Conservation (phyloP, 2,329 filamentous ascomycete genomes). For the Fusarium annulatum region DNA sequence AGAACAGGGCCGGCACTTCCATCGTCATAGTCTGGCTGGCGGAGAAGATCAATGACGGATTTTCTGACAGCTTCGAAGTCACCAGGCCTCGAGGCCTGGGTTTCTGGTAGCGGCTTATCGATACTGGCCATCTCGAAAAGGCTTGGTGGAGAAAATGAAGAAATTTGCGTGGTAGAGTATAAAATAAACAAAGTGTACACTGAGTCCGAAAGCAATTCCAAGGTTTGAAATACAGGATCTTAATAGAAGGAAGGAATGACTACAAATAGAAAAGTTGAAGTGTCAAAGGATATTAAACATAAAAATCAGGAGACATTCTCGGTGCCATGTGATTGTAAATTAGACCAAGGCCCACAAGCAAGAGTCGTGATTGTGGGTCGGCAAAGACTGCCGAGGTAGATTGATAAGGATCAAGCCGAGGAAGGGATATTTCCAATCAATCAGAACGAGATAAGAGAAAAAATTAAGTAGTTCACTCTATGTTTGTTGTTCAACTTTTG, state of each 20-base stretch:
- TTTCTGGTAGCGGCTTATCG: background rate
- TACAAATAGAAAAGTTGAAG: background rate
- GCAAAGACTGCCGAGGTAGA: background rate
- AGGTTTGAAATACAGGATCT: fast-evolving
- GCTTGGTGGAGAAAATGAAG: background rate
- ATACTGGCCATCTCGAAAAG: background rate
- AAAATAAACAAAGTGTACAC: fast-evolving
- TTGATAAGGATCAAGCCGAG: background rate
- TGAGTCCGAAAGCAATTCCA: fast-evolving
- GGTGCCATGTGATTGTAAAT: constrained; percentile 1
- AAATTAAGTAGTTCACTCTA: background rate
- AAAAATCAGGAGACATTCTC: background rate
- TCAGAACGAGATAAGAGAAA: background rate
- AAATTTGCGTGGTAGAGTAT: background rate
- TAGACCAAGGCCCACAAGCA: background rate
- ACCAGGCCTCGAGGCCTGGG: background rate
- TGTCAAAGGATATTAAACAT: background rate
- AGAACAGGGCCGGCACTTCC: constrained; percentile 11
- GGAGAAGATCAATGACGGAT: background rate
- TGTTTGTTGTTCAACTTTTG: background rate
- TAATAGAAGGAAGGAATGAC: too few species aligned
- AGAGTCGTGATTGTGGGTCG: background rate
- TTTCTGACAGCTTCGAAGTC: background rate
- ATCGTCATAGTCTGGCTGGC: constrained; percentile 5
- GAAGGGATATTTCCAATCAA: background rate